phyloP scores from a whole-genome alignment of 352 stramenopile species.

The Globisporangium radiosum region DNA sequence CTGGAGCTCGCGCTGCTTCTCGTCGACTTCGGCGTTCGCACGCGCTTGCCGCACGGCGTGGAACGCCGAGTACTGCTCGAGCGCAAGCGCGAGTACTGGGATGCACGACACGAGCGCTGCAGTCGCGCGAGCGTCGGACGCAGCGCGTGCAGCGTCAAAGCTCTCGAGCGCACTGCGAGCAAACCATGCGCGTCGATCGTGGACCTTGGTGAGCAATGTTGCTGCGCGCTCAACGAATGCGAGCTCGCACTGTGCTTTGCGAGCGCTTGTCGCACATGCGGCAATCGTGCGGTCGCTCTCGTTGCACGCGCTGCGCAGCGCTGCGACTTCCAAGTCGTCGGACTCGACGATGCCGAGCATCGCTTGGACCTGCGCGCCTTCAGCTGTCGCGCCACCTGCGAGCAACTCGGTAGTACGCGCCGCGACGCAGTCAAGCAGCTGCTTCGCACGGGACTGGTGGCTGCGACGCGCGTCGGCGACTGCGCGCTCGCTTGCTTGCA shows the following conservation, averaged over 20 bases:
- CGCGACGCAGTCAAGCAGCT: constrained; percentile 27
- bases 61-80: constrained; percentile 55
- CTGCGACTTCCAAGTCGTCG: constrained; percentile 26
- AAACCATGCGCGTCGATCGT: constrained; percentile 9
- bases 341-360: constrained; percentile 26
- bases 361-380: constrained; percentile 26
- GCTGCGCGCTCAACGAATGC: constrained; percentile 25
- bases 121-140: constrained; percentile 23
- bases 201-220: constrained; percentile 27
- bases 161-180: constrained; percentile 12
- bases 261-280: constrained; percentile 18
- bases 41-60: constrained; percentile 44
- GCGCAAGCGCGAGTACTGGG: constrained; percentile 31
- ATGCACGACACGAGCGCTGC: constrained; percentile 33
- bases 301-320: constrained; percentile 17
- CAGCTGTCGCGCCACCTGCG: constrained; percentile 19
- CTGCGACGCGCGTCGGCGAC: constrained; percentile 16
- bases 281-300: constrained; percentile 18
- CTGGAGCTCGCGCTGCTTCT: constrained; percentile 37
- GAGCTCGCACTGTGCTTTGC: constrained; percentile 20
- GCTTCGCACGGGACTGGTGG: constrained; percentile 7
- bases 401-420: constrained; percentile 21
- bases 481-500: constrained; percentile 19
- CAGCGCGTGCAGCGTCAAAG: constrained; percentile 19
- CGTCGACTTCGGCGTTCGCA: constrained; percentile 35